Evolutionary conservation across 257 asterid species (phyloP), one percentile per base, ranked within the genome.

Genomic region (Solanum sitiens): DNA sequence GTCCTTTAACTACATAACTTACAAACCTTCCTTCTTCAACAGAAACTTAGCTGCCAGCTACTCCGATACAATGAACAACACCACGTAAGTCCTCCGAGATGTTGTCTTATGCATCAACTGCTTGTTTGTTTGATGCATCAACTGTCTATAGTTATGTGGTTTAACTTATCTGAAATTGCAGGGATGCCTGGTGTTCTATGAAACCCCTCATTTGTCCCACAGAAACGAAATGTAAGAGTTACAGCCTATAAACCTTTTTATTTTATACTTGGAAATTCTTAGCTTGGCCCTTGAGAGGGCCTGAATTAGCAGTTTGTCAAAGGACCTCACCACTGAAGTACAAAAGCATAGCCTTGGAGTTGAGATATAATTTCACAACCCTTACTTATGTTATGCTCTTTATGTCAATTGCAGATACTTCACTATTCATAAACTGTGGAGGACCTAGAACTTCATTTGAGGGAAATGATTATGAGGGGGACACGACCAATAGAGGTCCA

Each of bases 381-480:
- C 16, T 25, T 56, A 33, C 71, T 59, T 14, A 87, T 20, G 47
- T 53, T 68, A 86, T 85, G 67, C 76, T 61, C 86, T 85, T 83
- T 73, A 59, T 83, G 61, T 11, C 72, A 80, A 87, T 8, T 93
- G 87, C 92, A 97, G 99, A 87, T 87, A 83, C 93, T 92, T 86
- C 96, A 2, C 85, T 97, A 21, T 93, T 88, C 91, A 94, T 97
- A 91, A 95, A 97, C 77, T 97, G 98, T 74, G 99, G 99, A 87
- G 99, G 99, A 89, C 15, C 50, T 9, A 87, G 87, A 74, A 87
- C 86, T 44, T 68, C 11, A 9, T 89, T 90, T 76, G 93, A 93
- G 61, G 96, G 94, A 83, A 90, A 95, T 33, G 89, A 53, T 59
- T 97, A 95, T 67, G 96, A 93, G 18, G 95, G 87, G 88, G 95